These are phyloP conservation scores for Fomitopsis schrenkii DNA, from an alignment of 1,284 basidiomycete genomes.

Conservation along the genomic window DNA sequence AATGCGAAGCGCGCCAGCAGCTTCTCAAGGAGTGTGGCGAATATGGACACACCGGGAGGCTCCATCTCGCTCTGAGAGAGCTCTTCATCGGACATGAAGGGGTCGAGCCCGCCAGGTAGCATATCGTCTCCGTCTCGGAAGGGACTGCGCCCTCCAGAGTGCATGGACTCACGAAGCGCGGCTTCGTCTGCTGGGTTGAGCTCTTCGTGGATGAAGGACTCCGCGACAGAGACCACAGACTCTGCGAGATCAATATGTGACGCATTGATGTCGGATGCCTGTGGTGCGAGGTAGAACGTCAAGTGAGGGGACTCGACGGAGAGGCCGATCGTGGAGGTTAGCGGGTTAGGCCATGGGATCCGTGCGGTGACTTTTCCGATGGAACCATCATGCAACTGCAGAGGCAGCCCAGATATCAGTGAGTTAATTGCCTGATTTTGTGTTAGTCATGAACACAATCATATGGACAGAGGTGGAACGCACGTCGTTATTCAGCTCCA, in stretches of 20 bases:
- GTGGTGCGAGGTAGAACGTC: constrained; percentile 49
- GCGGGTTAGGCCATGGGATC: constrained; percentile 73
- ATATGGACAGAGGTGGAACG: constrained; percentile 20
- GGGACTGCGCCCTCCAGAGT: constrained; percentile 30
- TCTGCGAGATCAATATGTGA: constrained; percentile 50
- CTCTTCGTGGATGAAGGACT: constrained; percentile 83
- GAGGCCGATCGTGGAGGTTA: constrained; percentile 67
- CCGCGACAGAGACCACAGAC: constrained; percentile 78
- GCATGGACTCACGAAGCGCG: constrained; percentile 67
- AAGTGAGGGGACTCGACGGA: constrained; percentile 62
- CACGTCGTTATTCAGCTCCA: constrained; percentile 78
- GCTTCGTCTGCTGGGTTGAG: constrained; percentile 70
- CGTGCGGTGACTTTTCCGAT: constrained; percentile 72
- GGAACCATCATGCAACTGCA: constrained; percentile 68
- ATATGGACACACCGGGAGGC: constrained; percentile 74
- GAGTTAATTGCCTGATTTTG: constrained; percentile 72
- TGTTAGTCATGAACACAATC: constrained; percentile 4
- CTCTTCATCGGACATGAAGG: constrained; percentile 41
- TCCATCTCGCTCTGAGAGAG: constrained; percentile 43
- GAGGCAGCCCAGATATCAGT: constrained; percentile 64
- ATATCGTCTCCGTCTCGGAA: constrained; percentile 32
- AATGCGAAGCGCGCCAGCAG: constrained; percentile 82
- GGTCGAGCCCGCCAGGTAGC: constrained; percentile 66
- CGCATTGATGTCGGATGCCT: constrained; percentile 11
- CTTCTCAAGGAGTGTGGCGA: constrained; percentile 81